Conservation (phyloP, 2,329 filamentous ascomycete species). For the Diaporthe destruens region DNA sequence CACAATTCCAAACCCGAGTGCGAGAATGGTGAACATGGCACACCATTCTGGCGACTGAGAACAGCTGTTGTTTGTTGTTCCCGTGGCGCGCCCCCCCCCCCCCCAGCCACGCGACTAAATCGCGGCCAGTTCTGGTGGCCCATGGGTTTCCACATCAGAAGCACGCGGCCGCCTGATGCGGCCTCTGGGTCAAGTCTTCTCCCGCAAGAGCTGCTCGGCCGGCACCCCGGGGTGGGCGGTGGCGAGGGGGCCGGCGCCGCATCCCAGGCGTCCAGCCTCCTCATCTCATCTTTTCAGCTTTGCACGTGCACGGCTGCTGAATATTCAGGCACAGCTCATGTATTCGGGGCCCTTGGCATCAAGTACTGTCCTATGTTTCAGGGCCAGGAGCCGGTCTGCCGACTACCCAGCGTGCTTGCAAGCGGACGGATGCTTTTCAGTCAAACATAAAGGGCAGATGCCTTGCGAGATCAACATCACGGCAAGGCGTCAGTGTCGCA, state of each 20-base stretch:
- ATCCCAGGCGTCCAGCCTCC: too few relatives aligned
- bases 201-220: not conserved
- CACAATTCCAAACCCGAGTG: not conserved
- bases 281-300: too few relatives aligned
- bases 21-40: not conserved
- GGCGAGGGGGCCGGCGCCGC: conserved; percentile 1
- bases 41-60: not conserved
- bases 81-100: too few relatives aligned
- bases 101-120: conserved; percentile 25
- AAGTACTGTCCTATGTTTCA: not conserved
- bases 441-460: not conserved
- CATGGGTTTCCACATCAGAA: conserved; percentile 4
- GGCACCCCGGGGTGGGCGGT: not conserved
- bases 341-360: not conserved
- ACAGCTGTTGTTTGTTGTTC: conserved; percentile 13
- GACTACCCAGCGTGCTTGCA: too few relatives aligned
- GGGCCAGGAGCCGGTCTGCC: not conserved
- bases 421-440: not conserved
- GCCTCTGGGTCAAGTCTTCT: conserved; percentile 8
- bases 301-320: not conserved
- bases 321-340: not conserved
- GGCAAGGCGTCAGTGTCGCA: not conserved
- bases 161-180: not conserved
- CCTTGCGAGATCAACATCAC: not conserved
- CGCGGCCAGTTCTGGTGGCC: conserved; percentile 29